Percentiles rank a stretch among this genome's conserved stretches.
Evolutionary conservation across 2,329 filamentous ascomycete genomes (phyloP).

Genomic region (Epichloe festucae): DNA sequence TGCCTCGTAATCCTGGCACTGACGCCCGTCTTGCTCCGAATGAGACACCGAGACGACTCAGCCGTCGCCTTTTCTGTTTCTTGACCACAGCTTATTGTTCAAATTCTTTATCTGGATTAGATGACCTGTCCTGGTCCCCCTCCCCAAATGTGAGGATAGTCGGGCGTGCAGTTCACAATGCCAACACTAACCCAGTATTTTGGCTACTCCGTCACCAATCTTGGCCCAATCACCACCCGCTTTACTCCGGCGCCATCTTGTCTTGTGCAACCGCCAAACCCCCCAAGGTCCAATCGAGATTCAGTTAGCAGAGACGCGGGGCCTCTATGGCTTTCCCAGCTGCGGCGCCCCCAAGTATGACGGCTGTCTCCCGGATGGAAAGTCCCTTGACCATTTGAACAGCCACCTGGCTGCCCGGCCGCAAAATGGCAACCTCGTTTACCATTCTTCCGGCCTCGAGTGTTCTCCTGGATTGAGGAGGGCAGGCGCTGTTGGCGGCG

Average conservation of each 20-base stretch:
- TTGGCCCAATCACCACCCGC: conserved; percentile 19
- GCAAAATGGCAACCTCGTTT: conserved; percentile 7
- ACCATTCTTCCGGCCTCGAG: conserved; percentile 13
- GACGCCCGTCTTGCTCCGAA: no score
- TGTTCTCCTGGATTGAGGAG: conserved; percentile 16
- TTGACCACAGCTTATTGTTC: no score
- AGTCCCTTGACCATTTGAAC: neutral
- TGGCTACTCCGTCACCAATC: conserved; percentile 13
- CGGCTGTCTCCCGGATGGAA: conserved; percentile 13
- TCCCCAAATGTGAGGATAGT: no score
- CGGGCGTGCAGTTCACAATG: conserved; percentile 9
- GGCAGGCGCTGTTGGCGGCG: conserved; percentile 3
- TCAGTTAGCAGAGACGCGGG: neutral
- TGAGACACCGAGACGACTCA: no score
- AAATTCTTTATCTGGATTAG: no score
- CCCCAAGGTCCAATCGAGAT: conserved; percentile 3
- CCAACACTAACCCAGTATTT: conserved; percentile 13
- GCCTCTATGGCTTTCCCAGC: conserved; percentile 2
- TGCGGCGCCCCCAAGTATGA: conserved; percentile 5
- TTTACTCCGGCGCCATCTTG: conserved; percentile 15
- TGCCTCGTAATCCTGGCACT: no score
- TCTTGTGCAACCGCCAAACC: conserved; percentile 3
- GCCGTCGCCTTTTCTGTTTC: no score
- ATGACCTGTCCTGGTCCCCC: no score
- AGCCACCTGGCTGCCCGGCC: neutral